Conservation (phyloP, 306 rosid genomes). For the Prunus dulcis region DNA sequence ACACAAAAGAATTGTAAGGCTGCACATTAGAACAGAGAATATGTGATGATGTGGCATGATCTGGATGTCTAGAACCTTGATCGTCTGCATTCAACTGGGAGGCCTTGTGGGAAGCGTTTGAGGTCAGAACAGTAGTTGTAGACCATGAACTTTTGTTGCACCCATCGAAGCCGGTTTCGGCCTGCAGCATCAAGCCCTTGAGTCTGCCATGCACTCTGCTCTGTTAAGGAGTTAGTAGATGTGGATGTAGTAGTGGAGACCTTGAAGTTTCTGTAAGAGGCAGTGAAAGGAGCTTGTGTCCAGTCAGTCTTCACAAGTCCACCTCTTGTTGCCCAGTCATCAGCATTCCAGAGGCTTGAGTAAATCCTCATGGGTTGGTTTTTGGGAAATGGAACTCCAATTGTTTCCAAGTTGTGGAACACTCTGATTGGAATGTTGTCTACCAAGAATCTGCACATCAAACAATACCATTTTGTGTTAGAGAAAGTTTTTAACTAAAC, state of each 20-base stretch:
- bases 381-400: conserved; percentile 38
- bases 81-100: conserved; percentile 42
- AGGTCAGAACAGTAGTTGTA: conserved; percentile 47
- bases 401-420: conserved; percentile 38
- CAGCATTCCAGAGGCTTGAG: conserved; percentile 51
- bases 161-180: conserved; percentile 44
- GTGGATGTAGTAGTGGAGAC: conserved; percentile 23
- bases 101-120: conserved; percentile 40
- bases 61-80: conserved; percentile 14
- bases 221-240: background rate
- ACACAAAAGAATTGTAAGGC: background rate
- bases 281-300: conserved; percentile 49
- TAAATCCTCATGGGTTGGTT: conserved; percentile 46
- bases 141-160: conserved; percentile 44
- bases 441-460: conserved; percentile 26
- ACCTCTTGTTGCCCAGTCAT: conserved; percentile 57
- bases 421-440: conserved; percentile 44
- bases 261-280: conserved; percentile 39
- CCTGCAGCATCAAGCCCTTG: conserved; percentile 37
- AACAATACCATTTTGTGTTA: background rate
- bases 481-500: background rate
- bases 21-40: background rate
- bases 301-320: conserved; percentile 50
- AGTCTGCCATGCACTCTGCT: conserved; percentile 21
- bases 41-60: background rate